Evolutionary conservation across 2,329 filamentous ascomycete genomes (phyloP).

Genomic region (Trichoderma sp.): DNA sequence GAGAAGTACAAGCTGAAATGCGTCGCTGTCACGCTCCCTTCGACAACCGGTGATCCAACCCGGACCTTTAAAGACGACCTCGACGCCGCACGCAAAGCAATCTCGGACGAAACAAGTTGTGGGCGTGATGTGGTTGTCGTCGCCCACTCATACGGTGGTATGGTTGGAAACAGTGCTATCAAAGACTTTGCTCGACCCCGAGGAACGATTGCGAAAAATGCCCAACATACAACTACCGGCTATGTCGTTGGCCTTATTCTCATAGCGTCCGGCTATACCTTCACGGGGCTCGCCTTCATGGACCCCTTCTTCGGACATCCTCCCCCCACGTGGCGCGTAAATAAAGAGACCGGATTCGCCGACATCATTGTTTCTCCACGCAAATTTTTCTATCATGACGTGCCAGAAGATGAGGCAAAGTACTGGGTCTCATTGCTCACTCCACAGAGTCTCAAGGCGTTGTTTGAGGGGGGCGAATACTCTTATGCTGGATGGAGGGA

Average conservation of each 20-base stretch:
- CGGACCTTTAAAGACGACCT: neutral
- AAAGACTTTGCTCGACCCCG: neutral
- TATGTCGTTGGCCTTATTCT: constrained; percentile 1
- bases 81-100: neutral
- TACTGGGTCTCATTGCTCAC: neutral
- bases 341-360: neutral
- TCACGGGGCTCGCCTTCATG: constrained; percentile 2
- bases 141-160: neutral
- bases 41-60: neutral
- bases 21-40: neutral
- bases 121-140: neutral
- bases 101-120: neutral
- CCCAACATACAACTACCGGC: neutral
- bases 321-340: neutral
- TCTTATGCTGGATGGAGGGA: constrained; percentile 3
- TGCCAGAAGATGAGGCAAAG: constrained; percentile 1
- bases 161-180: constrained; percentile 6
- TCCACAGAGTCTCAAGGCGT: neutral
- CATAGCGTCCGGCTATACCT: neutral
- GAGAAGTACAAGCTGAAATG: neutral
- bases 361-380: neutral
- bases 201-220: neutral
- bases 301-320: neutral
- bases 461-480: neutral
- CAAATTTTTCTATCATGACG: neutral